phyloP scores from a whole-genome alignment of 2,329 filamentous ascomycete genomes.

The Pseudogymnoascus sp. region DNA sequence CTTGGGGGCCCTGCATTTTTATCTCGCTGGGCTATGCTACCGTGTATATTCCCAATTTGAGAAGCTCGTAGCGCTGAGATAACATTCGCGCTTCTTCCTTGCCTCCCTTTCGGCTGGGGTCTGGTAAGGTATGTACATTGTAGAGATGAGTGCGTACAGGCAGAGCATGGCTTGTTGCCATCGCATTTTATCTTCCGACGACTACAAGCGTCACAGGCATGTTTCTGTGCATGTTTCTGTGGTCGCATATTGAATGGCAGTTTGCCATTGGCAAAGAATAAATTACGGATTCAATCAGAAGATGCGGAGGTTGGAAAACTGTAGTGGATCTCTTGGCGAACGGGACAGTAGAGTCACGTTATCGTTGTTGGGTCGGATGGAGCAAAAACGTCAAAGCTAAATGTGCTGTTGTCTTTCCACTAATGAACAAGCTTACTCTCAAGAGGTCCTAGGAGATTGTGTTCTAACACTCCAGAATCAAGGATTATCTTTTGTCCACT shows the following conservation, averaged over 20 bases:
- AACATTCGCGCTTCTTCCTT: slow-evolving; percentile 1
- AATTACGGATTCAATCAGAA: neutral
- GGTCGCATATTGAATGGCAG: slow-evolving; percentile 9
- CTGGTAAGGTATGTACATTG: slow-evolving; percentile 4
- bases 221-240: slow-evolving; percentile 10
- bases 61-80: neutral
- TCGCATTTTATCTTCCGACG: slow-evolving; percentile 12
- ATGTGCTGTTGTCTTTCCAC: neutral
- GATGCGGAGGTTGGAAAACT: neutral
- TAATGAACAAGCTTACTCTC: neutral
- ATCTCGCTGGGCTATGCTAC: slow-evolving; percentile 1
- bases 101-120: neutral
- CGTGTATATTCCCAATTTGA: slow-evolving; percentile 3
- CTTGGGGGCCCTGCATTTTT: neutral
- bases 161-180: slow-evolving; percentile 10
- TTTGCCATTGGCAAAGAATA: neutral
- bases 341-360: neutral
- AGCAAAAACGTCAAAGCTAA: neutral
- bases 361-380: neutral
- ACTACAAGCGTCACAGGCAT: slow-evolving; percentile 13
- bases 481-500: neutral
- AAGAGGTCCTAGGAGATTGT: neutral
- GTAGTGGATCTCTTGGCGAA: neutral
- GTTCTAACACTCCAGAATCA: neutral
- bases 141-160: neutral